These are phyloP conservation scores for Monosporascus sp. DNA, from an alignment of 2,329 filamentous ascomycete species.

Conservation along the genomic window DNA sequence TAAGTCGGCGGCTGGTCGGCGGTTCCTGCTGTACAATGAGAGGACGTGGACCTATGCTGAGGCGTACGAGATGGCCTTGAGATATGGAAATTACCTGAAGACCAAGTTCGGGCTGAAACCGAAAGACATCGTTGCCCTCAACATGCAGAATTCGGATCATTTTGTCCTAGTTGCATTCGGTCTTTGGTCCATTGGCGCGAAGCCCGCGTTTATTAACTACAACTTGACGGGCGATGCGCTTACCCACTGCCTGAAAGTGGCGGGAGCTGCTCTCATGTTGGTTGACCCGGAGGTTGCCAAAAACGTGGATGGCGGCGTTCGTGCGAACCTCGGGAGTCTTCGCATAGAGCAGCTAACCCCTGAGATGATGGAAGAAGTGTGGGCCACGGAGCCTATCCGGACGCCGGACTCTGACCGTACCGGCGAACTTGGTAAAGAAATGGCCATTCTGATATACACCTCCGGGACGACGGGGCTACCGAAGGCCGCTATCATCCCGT, in stretches of 20 bases:
- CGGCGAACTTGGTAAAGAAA: constrained; percentile 45
- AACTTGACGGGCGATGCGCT: constrained; percentile 69
- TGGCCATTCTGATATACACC: constrained; percentile 76
- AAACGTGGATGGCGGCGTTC: constrained; percentile 54
- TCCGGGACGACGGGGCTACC: constrained; percentile 81
- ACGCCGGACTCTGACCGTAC: constrained; percentile 52
- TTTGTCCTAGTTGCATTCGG: constrained; percentile 73
- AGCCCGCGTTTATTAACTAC: constrained; percentile 84
- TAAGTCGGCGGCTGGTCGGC: constrained; percentile 43
- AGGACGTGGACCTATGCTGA: constrained; percentile 69
- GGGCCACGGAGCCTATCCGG: constrained; percentile 46
- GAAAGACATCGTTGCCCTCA: constrained; percentile 72
- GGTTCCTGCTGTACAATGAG: constrained; percentile 65
- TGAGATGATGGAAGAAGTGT: constrained; percentile 50
- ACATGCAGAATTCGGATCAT: constrained; percentile 75
- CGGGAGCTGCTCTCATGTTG: constrained; percentile 61
- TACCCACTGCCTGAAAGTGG: constrained; percentile 66
- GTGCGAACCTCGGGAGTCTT: constrained; percentile 42
- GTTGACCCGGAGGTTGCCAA: constrained; percentile 58
- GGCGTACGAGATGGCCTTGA: constrained; percentile 63
- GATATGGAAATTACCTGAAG: constrained; percentile 72
- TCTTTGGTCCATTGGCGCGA: constrained; percentile 77
- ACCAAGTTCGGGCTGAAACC: constrained; percentile 57
- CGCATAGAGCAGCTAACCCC: constrained; percentile 58
- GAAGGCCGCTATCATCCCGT: constrained; percentile 73